phyloP scores from a whole-genome alignment of 192 early-diverging fungal species.

The Umbelopsis vinacea region DNA sequence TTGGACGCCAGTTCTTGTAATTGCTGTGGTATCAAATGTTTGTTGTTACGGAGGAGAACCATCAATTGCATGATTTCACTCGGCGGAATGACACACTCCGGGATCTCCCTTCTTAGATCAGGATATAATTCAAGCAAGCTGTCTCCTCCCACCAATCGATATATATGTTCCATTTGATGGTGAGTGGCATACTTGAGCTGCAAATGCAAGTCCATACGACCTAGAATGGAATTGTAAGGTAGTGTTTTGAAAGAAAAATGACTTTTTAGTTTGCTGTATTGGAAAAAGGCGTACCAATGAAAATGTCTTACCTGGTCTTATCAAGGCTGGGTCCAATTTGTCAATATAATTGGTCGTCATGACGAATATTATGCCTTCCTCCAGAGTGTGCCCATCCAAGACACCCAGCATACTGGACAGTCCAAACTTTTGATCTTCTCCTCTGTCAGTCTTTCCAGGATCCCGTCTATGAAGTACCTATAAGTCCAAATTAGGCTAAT shows the following conservation, averaged over 20 bases:
- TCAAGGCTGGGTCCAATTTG: constrained; percentile 63
- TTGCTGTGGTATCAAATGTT: constrained; percentile 28
- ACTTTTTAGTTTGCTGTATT: too few relatives aligned
- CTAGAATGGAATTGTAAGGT: not conserved
- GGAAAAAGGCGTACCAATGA: too few relatives aligned
- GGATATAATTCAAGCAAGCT: constrained; percentile 31
- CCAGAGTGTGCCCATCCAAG: constrained; percentile 64
- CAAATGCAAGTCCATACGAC: constrained; percentile 66
- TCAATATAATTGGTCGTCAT: constrained; percentile 72
- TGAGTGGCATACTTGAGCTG: constrained; percentile 62
- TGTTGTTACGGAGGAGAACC: constrained; percentile 53
- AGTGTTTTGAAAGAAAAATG: too few relatives aligned
- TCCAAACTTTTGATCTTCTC: constrained; percentile 27
- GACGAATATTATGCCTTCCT: constrained; percentile 61
- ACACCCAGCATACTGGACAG: constrained; percentile 59
- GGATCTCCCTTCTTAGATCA: constrained; percentile 39
- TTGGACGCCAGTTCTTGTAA: constrained; percentile 28
- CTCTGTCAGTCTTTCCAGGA: not conserved
- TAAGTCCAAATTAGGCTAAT: not conserved
- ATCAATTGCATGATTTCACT: constrained; percentile 67
- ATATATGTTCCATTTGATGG: constrained; percentile 64
- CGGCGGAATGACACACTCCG: constrained; percentile 62
- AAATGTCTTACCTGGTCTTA: constrained; percentile 50
- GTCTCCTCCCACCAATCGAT: constrained; percentile 45
- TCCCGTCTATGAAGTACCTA: constrained; percentile 22